Evolutionary conservation across 78 protist species (phyloP).

Genomic region (Isochrysis galbana): DNA sequence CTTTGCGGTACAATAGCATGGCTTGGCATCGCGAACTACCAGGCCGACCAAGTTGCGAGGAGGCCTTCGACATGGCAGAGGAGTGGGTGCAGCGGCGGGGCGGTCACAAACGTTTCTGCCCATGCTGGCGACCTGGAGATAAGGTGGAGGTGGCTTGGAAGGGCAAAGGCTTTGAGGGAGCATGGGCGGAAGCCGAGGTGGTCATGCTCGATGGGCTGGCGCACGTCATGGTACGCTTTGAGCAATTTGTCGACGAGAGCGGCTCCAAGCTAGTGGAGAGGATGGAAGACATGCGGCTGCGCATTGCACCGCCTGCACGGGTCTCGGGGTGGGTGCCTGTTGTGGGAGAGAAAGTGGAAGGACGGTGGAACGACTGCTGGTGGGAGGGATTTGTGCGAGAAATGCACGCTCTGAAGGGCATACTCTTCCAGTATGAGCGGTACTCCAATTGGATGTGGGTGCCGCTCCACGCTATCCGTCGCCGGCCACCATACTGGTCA

Average conservation of each 20-base stretch:
- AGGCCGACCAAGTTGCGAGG: neutral
- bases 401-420: neutral
- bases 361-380: neutral
- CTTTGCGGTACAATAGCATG: neutral
- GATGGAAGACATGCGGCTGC: neutral
- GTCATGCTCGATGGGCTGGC: neutral
- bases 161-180: neutral
- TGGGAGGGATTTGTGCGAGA: neutral
- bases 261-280: neutral
- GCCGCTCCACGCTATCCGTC: neutral
- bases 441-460: neutral
- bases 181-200: neutral
- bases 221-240: neutral
- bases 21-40: neutral
- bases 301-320: neutral
- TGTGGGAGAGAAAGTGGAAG: neutral
- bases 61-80: neutral
- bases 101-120: neutral
- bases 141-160: neutral
- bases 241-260: neutral
- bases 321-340: neutral
- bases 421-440: neutral
- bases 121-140: neutral
- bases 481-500: neutral
- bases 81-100: neutral